Evolutionary conservation across 78 protist species (phyloP), one percentile per base, ranked within the genome.

Genomic region (Emiliania huxleyi): DNA sequence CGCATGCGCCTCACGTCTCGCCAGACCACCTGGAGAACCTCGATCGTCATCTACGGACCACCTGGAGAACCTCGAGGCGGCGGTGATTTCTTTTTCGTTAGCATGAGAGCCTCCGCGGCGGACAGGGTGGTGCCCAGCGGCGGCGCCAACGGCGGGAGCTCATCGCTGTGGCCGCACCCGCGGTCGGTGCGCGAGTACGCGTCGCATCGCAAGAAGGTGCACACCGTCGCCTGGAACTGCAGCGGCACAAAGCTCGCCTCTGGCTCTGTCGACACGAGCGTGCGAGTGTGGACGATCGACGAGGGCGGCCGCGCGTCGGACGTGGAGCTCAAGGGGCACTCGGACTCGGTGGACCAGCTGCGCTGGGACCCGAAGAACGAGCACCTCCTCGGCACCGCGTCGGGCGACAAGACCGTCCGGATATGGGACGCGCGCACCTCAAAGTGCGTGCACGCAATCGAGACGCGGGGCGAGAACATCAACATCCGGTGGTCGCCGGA

Each of bases 401-500:
- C 93, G 35, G 52, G 81, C 8, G 93, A 91, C 89, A 40, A 45
- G 89, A 91, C 93, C 22, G 93, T 91, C 40, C 90, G 93, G 15
- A 43, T 91, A 19, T 91, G 93, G 93, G 93, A 91, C 69, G 15
- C 43, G 49, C 75, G 84, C 37, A 69, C 91, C 3, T 1, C 38
- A 15, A 42, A 81, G 46, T 46, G 55, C 29, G 43, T 33, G 37
- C 37, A 44, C 23, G 56, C 40, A 37, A 91, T 91, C 62, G 56
- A 38, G 56, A 91, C 93, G 62, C 56, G 81, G 33, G 93, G 93
- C 15, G 90, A 91, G 46, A 91, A 91, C 69, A 91, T 91, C 91
- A 91, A 91, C 89, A 88, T 91, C 25, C 42, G 90, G 18, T 91
- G 93, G 93, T 22, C 42, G 1, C 93, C 93, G 1, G 91, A 91